phyloP scores from a whole-genome alignment of 1,139 yeast species.

The Scheffersomyces titani region DNA sequence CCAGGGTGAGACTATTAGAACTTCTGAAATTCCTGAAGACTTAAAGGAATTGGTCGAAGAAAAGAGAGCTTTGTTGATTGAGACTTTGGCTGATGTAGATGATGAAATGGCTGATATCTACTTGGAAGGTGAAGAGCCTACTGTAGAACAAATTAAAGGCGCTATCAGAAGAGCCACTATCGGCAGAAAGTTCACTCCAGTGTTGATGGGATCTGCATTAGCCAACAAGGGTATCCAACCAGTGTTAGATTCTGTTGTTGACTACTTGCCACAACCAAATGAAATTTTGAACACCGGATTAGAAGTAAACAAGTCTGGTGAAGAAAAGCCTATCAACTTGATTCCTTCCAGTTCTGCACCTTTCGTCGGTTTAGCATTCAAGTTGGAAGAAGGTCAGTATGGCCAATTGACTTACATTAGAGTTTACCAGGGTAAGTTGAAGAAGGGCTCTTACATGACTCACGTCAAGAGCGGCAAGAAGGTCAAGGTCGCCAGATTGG shows the following conservation, averaged over 20 bases:
- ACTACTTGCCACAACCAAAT: constrained; percentile 92
- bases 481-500: constrained; percentile 92
- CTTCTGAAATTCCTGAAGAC: constrained; percentile 66
- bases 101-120: constrained; percentile 94
- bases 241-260: constrained; percentile 94
- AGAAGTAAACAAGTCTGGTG: constrained; percentile 58
- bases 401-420: constrained; percentile 97
- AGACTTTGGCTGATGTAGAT: constrained; percentile 95
- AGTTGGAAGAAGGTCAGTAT: constrained; percentile 95
- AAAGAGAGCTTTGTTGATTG: constrained; percentile 73
- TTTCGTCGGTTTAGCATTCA: constrained; percentile 95
- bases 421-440: constrained; percentile 93
- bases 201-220: constrained; percentile 95
- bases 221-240: constrained; percentile 96
- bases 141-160: constrained; percentile 73
- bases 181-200: constrained; percentile 96
- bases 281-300: constrained; percentile 89
- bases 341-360: constrained; percentile 76
- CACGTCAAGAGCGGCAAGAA: constrained; percentile 92
- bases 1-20: constrained; percentile 79
- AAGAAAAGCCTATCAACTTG: constrained; percentile 73
- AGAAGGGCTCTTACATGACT: constrained; percentile 85
- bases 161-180: constrained; percentile 97
- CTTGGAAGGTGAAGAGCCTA: constrained; percentile 88
- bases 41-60: constrained; percentile 27